phyloP scores from a whole-genome alignment of 2,329 filamentous ascomycete genomes.

The Graphiopsis chlorocephala region DNA sequence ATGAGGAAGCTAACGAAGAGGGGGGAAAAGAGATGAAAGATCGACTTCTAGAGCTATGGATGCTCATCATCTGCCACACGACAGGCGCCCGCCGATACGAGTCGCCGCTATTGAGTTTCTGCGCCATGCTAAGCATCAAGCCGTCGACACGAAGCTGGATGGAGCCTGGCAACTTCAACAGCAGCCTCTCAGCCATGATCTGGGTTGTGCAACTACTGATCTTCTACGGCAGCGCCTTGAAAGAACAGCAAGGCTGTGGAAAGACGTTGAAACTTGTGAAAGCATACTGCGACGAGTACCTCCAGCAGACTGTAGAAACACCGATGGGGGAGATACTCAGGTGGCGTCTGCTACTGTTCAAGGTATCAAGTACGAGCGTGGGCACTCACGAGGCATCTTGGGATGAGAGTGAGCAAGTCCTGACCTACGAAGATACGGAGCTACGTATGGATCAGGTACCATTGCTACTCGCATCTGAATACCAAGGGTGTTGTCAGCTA shows the following conservation, averaged over 20 bases:
- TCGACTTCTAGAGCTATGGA: constrained; percentile 14
- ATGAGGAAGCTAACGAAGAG: not conserved
- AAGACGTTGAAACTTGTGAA: constrained; percentile 13
- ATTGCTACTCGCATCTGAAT: constrained; percentile 12
- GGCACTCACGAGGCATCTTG: constrained; percentile 7
- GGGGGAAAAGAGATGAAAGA: not conserved
- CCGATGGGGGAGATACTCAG: constrained; percentile 17
- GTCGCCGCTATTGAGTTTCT: constrained; percentile 17
- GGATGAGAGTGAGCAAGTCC: constrained; percentile 6
- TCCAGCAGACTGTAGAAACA: constrained; percentile 14
- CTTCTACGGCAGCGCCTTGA: constrained; percentile 16
- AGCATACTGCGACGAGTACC: constrained; percentile 2
- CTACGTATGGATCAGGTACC: constrained; percentile 14
- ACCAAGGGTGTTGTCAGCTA: constrained; percentile 1
- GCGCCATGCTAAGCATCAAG: constrained; percentile 18
- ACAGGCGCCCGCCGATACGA: constrained; percentile 10
- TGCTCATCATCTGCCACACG: constrained; percentile 8
- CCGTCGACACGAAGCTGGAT: constrained; percentile 13
- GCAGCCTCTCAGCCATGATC: constrained; percentile 15
- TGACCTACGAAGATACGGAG: constrained; percentile 12
- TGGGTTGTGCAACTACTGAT: constrained; percentile 16
- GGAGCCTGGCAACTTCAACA: constrained; percentile 18
- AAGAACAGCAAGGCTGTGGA: constrained; percentile 2
- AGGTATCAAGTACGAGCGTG: constrained; percentile 2
- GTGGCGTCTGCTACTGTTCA: constrained; percentile 16